Base-by-base conservation (phyloP, 495 filamentous ascomycete genomes). In the Penicillium soppii region DNA sequence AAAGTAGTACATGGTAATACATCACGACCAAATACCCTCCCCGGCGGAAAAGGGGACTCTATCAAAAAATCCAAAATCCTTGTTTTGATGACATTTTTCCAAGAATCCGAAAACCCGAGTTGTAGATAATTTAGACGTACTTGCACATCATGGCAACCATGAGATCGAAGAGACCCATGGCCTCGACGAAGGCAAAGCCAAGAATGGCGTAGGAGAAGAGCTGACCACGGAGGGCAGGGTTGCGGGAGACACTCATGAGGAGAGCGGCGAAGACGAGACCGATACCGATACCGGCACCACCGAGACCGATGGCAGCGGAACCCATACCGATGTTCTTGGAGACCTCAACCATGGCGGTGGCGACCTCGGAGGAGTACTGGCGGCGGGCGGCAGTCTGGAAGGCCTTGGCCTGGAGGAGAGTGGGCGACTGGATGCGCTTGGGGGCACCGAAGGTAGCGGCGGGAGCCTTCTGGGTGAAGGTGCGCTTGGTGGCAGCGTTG, bases 161-260 rank as follows among this genome's bases (percentile, higher is more conserved):
- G 65, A 92, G 84, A 69, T 89, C 87, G 87, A 92, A 91, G 66
- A 94, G 84, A 83, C 89, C 89, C 61, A 90, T 94, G 79, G 89
- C 89, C 73, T 94, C 89, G 70, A 90, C 89, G 84, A 94, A 94
- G 65, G 89, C 89, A 74, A 94, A 94, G 76, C 89, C 89, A 67
- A 94, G 77, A 86, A 94, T 91, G 81, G 89, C 89, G 78, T 94
- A 91, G 56, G 86, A 84, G 87, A 94, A 94, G 62, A 94, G 87
- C 80, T 92, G 88, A 66, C 87, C 88, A 75, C 88, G 85, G 80
- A 94, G 85, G 62, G 84, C 84, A 61, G 88, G 88, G 87, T 94
- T 94, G 78, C 89, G 88, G 75, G 89, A 88, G 61, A 90, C 87
- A 71, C 81, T 83, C 72, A 84, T 81, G 65, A 94, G 81, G 71